Evolutionary conservation across 352 stramenopile species (phyloP).

Genomic region (Elongisporangium prolatum): DNA sequence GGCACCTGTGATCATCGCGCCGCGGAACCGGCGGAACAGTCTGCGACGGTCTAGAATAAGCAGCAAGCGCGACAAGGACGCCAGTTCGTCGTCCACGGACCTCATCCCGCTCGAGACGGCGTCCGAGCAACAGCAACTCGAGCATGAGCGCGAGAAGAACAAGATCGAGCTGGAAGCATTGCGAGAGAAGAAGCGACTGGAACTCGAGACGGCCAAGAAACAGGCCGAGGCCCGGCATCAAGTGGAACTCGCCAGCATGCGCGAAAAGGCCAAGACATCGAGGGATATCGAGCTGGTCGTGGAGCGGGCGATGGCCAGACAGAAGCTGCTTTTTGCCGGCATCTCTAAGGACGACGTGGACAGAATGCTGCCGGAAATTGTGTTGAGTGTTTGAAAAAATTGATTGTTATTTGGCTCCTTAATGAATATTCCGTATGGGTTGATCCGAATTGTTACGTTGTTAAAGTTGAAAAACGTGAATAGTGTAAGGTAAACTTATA

Average conservation of each 20-base stretch:
- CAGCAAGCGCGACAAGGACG: not conserved
- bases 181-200: slow-evolving; percentile 51
- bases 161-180: slow-evolving; percentile 19
- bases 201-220: slow-evolving; percentile 55
- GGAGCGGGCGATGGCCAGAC: slow-evolving; percentile 42
- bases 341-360: slow-evolving; percentile 39
- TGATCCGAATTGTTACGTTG: too few species aligned
- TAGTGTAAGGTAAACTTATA: too few species aligned
- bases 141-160: slow-evolving; percentile 40
- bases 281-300: slow-evolving; percentile 27
- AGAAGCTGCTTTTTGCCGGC: slow-evolving; percentile 43
- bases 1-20: not conserved
- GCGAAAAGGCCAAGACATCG: not conserved
- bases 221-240: slow-evolving; percentile 31
- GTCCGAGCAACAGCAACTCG: slow-evolving; percentile 24
- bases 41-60: not conserved
- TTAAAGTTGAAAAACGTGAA: too few species aligned
- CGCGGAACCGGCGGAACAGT: not conserved
- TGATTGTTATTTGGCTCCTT: not conserved
- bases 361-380: not conserved
- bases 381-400: not conserved
- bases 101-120: slow-evolving; percentile 42
- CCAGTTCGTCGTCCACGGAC: slow-evolving; percentile 17
- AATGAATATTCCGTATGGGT: not conserved
- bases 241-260: slow-evolving; percentile 42